Evolutionary conservation across 495 filamentous ascomycete genomes (phyloP).

Genomic region (Hapsidospora chrysogenum): DNA sequence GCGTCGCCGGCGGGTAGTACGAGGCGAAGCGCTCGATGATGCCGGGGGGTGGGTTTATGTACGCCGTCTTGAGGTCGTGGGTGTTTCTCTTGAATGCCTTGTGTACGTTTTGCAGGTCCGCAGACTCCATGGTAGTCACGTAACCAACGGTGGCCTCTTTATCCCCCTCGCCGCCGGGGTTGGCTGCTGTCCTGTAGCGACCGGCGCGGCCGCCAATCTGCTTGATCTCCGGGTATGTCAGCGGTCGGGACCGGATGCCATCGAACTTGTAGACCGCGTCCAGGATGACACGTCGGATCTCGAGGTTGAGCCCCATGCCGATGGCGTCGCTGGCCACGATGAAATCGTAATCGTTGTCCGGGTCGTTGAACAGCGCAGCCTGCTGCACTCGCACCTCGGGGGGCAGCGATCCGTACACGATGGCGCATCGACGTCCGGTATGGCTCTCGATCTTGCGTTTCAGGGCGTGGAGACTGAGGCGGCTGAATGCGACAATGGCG

Average conservation of each 20-base stretch:
- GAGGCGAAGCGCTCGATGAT: slow-evolving; percentile 54
- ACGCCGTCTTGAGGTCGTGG: slow-evolving; percentile 53
- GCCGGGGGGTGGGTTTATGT: slow-evolving; percentile 48
- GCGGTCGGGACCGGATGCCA: slow-evolving; percentile 25
- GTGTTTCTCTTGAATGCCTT: slow-evolving; percentile 44
- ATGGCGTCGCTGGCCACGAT: slow-evolving; percentile 92
- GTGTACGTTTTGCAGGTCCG: slow-evolving; percentile 47
- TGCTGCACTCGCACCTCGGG: slow-evolving; percentile 87
- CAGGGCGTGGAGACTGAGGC: slow-evolving; percentile 63
- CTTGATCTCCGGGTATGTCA: slow-evolving; percentile 67
- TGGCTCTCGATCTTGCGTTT: slow-evolving; percentile 58
- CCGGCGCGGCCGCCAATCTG: slow-evolving; percentile 93
- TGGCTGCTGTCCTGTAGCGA: slow-evolving; percentile 57
- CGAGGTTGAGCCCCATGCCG: slow-evolving; percentile 94
- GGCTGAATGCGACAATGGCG: slow-evolving; percentile 72
- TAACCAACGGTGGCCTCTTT: slow-evolving; percentile 22
- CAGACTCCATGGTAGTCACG: slow-evolving; percentile 61
- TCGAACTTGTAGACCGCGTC: slow-evolving; percentile 55
- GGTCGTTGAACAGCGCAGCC: slow-evolving; percentile 25
- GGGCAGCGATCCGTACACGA: slow-evolving; percentile 84
- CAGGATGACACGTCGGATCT: slow-evolving; percentile 83
- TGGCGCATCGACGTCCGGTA: slow-evolving; percentile 67
- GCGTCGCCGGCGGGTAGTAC: slow-evolving; percentile 61
- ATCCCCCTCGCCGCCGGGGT: slow-evolving; percentile 9
- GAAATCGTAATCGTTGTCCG: slow-evolving; percentile 48